Conservation (phyloP, 345 rosid genomes). For the Acer campestre region DNA sequence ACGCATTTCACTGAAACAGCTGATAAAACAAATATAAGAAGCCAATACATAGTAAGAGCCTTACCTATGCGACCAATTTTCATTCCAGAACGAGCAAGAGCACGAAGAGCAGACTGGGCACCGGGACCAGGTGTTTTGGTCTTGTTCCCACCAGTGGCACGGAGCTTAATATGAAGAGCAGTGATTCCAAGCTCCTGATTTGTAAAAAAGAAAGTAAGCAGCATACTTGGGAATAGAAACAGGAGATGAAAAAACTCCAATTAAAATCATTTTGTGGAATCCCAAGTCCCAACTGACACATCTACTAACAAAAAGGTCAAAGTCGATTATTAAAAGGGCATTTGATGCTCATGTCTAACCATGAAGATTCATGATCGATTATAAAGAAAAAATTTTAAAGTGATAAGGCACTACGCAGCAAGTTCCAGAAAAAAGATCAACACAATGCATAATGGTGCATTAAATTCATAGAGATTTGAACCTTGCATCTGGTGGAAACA, state of each 20-base stretch:
- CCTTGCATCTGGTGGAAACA: conserved; percentile 59
- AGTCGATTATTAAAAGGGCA: background rate
- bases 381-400: background rate
- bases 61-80: conserved; percentile 82
- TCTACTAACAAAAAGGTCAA: background rate
- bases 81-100: conserved; percentile 90
- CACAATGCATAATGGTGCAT: background rate
- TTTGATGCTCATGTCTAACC: background rate
- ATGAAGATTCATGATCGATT: background rate
- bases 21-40: background rate
- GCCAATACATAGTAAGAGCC: background rate
- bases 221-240: background rate
- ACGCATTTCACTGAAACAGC: background rate
- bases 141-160: conserved; percentile 88
- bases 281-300: background rate
- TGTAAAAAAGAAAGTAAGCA: background rate
- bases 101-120: conserved; percentile 84
- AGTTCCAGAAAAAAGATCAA: background rate
- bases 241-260: background rate
- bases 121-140: conserved; percentile 92
- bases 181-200: conserved; percentile 72
- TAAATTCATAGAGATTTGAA: conserved; percentile 3
- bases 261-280: background rate
- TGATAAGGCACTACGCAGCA: background rate
- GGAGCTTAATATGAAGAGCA: conserved; percentile 81